These are phyloP conservation scores for Saturnispora kantuleensis DNA, from an alignment of 805 yeast species.

Conservation along the genomic window DNA sequence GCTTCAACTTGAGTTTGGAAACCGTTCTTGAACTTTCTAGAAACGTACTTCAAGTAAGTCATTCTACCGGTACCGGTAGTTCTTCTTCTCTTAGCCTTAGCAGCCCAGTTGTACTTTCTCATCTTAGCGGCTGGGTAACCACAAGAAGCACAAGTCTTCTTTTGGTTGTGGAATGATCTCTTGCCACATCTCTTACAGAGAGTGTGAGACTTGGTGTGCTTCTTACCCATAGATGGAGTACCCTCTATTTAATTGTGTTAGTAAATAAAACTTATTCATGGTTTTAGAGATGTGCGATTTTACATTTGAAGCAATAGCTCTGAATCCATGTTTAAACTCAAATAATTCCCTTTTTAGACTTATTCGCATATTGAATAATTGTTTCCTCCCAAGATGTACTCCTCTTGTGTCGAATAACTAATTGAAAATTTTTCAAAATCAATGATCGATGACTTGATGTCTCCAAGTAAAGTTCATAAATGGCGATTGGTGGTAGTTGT, in stretches of 20 bases:
- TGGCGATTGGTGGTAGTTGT: too few species aligned
- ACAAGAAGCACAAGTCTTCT: constrained; percentile 97
- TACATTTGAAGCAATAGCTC: too few species aligned
- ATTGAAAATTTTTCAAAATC: too few species aligned
- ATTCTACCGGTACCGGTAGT: constrained; percentile 99
- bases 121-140: constrained; percentile 99
- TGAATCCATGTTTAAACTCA: too few species aligned
- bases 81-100: constrained; percentile 98
- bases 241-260: constrained; percentile 57
- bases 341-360: too few species aligned
- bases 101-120: constrained; percentile 99
- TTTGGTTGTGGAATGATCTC: constrained; percentile 98
- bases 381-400: too few species aligned
- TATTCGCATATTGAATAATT: too few species aligned
- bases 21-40: constrained; percentile 98
- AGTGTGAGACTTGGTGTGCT: constrained; percentile 99
- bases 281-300: too few species aligned
- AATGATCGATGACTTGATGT: too few species aligned
- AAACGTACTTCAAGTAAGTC: constrained; percentile 93
- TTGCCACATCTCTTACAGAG: constrained; percentile 98
- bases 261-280: constrained; percentile 14
- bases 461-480: too few species aligned
- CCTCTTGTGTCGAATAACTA: too few species aligned
- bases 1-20: constrained; percentile 59
- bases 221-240: constrained; percentile 99